Evolutionary conservation across 768 basidiomycete genomes (phyloP).

Genomic region (Phylloporus sp.): DNA sequence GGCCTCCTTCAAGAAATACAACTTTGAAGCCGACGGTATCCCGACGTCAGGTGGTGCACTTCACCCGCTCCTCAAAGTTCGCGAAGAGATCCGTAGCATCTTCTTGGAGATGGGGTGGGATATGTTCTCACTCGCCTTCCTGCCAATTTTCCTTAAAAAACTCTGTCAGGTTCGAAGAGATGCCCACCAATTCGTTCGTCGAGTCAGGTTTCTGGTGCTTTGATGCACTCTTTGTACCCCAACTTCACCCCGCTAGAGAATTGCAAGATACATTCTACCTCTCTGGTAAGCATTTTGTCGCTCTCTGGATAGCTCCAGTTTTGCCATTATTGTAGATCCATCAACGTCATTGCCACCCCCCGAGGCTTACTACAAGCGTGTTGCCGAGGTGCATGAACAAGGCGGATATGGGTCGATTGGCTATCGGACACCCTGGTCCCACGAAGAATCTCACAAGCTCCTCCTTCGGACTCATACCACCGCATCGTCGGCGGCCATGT

Average conservation of each 20-base stretch:
- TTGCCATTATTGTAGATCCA: conserved; percentile 56
- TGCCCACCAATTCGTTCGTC: conserved; percentile 94
- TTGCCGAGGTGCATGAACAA: conserved; percentile 76
- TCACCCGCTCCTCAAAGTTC: conserved; percentile 94
- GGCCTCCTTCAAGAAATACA: conserved; percentile 94
- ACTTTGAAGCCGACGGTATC: conserved; percentile 94
- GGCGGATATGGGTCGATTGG: conserved; percentile 91
- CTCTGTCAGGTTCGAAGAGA: conserved; percentile 81
- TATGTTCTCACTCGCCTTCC: background rate
- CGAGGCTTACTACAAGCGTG: conserved; percentile 77
- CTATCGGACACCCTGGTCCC: conserved; percentile 95
- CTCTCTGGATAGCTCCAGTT: background rate
- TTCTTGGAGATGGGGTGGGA: conserved; percentile 98
- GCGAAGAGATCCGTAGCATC: conserved; percentile 95
- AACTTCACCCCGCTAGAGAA: conserved; percentile 97
- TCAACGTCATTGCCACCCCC: conserved; percentile 69
- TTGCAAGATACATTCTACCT: conserved; percentile 98
- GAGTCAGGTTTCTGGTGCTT: conserved; percentile 99
- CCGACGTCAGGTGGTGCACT: conserved; percentile 87
- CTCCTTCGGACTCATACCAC: conserved; percentile 97
- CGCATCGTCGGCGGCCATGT: conserved; percentile 88
- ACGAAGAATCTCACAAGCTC: conserved; percentile 87
- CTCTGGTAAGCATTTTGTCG: conserved; percentile 52
- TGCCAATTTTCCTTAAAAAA: conserved; percentile 4
- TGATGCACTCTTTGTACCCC: conserved; percentile 95